Evolutionary conservation across 371 early-diverging fungal species (phyloP).

Genomic region (Mortierella sp.): DNA sequence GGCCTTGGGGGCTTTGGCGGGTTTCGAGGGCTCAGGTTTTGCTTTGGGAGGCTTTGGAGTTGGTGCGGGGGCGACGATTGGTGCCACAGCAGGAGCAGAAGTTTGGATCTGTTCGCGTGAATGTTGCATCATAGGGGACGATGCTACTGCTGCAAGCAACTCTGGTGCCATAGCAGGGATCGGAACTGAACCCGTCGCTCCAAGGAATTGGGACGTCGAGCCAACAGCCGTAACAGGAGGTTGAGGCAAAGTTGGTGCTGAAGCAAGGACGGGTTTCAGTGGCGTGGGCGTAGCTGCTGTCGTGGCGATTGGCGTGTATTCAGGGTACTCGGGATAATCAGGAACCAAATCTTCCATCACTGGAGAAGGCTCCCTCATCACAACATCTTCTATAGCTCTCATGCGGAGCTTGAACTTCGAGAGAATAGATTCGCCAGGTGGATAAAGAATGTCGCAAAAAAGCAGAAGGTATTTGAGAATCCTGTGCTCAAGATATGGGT

Average conservation of each 20-base stretch:
- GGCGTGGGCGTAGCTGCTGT: background rate
- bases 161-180: constrained; percentile 37
- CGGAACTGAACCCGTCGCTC: constrained; percentile 6
- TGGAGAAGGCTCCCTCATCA: constrained; percentile 29
- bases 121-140: constrained; percentile 41
- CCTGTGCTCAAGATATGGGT: constrained; percentile 64
- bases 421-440: constrained; percentile 66
- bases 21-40: constrained; percentile 30
- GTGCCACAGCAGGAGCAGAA: constrained; percentile 9
- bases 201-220: background rate
- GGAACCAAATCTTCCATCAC: constrained; percentile 13
- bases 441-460: constrained; percentile 71
- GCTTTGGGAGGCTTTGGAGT: constrained; percentile 15
- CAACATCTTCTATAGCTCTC: constrained; percentile 16
- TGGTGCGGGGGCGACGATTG: constrained; percentile 7
- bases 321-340: background rate
- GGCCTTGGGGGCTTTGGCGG: constrained; percentile 37
- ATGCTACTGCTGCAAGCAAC: constrained; percentile 30
- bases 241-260: background rate
- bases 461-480: constrained; percentile 68
- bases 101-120: constrained; percentile 32
- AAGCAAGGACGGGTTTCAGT: background rate
- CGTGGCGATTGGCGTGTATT: background rate
- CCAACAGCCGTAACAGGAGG: background rate
- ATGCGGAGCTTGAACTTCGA: constrained; percentile 66